Base-by-base conservation (phyloP, 768 basidiomycete species). In the Psilocybe cyanescens region DNA sequence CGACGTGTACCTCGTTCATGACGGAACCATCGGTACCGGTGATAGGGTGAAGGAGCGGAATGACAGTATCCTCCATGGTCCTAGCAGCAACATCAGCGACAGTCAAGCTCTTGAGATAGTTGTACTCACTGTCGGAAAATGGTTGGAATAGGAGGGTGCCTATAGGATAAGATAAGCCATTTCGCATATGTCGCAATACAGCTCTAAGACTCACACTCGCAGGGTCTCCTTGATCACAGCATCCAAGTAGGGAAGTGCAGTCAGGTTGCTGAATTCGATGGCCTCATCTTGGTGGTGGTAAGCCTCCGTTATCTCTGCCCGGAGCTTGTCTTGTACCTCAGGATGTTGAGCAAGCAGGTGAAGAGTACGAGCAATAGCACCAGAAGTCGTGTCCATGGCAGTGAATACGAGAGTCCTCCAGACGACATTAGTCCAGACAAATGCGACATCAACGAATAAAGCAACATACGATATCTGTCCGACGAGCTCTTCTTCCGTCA, bases 401-500 rank as follows among this genome's bases (percentile, higher is more conserved):
- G 57, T 58, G 17, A 58, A 58, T 19, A 58, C 46, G 6, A 58
- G 57, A n/a, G 57, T 58, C 29, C 57, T 58, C 8, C 9, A 46
- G 9, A 24, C 14, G 41, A 16, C 3, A 12, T 39, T 9, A 39
- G 48, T 8, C 35, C 19, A 30, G 4, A 19, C 5, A 19, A 19
- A 8, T 8, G 41, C 11, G 14, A 19, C 17, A 16, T 33, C 33
- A 35, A 16, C 8, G 24, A 8, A 33, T 17, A 14, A 14, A 31
- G 11, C 11, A 50, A 58, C 57, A 16, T 50, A 58, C 57, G 57
- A 49, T 48, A 58, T 58, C 12, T 58, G 57, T 8, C 57, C 57
- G 2, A 58, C 30, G 19, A 58, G 46, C 11, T 58, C 57, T 39
- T 31, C 47, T 24, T 58, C 47, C 9, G 57, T 50, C 57, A 58